Conservation (phyloP, 2,329 filamentous ascomycete genomes). For the Neonectria sp. region DNA sequence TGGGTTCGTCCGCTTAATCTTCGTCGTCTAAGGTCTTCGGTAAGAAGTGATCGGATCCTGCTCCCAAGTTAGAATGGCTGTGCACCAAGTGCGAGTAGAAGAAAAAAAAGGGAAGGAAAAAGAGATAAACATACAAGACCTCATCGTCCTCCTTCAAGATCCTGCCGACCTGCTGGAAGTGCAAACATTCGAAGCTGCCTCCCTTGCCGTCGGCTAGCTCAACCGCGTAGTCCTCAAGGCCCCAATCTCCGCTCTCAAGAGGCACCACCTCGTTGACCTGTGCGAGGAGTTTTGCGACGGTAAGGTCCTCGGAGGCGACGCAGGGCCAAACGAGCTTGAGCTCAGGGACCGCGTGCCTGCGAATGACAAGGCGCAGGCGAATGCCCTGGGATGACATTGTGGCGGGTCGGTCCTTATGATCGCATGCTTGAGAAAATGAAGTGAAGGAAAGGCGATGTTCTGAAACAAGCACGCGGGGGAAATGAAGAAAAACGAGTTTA, state of each 20-base stretch:
- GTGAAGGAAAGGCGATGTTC: constrained; percentile 12
- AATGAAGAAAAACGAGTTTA: constrained; percentile 16
- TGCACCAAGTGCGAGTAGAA: background rate
- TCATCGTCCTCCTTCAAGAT: constrained; percentile 88
- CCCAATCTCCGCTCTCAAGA: constrained; percentile 86
- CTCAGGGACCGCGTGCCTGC: constrained; percentile 81
- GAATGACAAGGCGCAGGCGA: constrained; percentile 81
- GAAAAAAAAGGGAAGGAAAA: background rate
- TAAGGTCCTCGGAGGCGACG: constrained; percentile 70
- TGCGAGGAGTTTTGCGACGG: constrained; percentile 82
- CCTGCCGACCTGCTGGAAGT: constrained; percentile 81
- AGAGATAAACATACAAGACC: constrained; percentile 73
- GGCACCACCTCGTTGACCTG: constrained; percentile 86
- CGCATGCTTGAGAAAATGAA: constrained; percentile 35
- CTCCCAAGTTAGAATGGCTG: constrained; percentile 21
- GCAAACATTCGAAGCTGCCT: constrained; percentile 86
- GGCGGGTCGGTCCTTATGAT: constrained; percentile 17
- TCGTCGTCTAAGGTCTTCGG: constrained; percentile 80
- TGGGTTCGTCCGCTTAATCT: constrained; percentile 84
- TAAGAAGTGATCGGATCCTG: constrained; percentile 84
- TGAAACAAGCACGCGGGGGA: constrained; percentile 5
- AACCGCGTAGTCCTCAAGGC: constrained; percentile 90
- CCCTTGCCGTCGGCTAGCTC: constrained; percentile 73
- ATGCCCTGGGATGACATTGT: constrained; percentile 59
- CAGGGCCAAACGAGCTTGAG: constrained; percentile 81